phyloP scores from a whole-genome alignment of 331 rosid genomes.

The Cydonia oblonga region DNA sequence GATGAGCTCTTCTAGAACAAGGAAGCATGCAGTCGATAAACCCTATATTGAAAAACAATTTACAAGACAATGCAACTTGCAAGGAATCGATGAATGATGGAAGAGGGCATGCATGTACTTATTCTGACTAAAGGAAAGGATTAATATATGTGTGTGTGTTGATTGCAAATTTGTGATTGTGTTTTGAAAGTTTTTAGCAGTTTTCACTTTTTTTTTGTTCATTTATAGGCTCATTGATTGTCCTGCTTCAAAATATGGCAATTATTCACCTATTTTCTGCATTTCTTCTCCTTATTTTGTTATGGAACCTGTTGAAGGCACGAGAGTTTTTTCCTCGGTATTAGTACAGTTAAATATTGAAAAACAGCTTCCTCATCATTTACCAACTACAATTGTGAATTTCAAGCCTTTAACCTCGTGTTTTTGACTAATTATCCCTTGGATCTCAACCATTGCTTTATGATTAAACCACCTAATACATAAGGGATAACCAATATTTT shows the following conservation, averaged over 20 bases:
- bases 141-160: neutral
- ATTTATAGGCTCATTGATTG: neutral
- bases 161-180: conserved; percentile 3
- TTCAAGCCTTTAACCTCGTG: conserved; percentile 10
- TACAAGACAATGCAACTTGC: too few relatives aligned
- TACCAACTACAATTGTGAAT: conserved; percentile 16
- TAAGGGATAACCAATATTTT: neutral
- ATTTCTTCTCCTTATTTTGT: neutral
- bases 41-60: too few relatives aligned
- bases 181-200: conserved; percentile 8
- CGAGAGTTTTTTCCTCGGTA: too few relatives aligned
- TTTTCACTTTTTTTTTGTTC: neutral
- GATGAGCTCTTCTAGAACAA: too few relatives aligned
- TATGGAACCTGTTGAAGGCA: too few relatives aligned
- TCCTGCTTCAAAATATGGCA: neutral
- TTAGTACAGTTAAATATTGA: too few relatives aligned
- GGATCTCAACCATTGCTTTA: conserved; percentile 5
- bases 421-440: conserved; percentile 23
- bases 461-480: conserved; percentile 2
- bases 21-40: too few relatives aligned
- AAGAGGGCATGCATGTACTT: too few relatives aligned
- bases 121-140: too few relatives aligned
- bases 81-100: too few relatives aligned
- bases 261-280: neutral
- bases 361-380: conserved; percentile 11